These are phyloP conservation scores for Aureobasidium sp. DNA, from an alignment of 2,329 filamentous ascomycete species.

Conservation along the genomic window DNA sequence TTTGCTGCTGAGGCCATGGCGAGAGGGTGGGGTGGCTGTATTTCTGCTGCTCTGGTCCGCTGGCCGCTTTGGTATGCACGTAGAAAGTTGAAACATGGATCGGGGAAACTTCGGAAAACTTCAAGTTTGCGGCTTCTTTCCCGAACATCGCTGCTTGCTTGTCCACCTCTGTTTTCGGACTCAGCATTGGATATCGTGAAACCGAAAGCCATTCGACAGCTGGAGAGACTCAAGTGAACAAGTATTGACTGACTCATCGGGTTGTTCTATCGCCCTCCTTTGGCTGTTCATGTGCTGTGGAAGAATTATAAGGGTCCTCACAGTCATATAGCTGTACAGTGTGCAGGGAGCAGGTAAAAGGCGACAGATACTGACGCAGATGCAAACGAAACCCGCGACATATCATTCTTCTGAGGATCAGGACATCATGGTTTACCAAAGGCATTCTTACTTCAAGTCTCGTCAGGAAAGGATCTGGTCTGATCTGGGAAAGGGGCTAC, in stretches of 20 bases:
- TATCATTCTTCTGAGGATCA: background rate
- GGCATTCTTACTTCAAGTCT: background rate
- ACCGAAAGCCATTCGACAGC: background rate
- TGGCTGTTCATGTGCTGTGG: too few relatives aligned
- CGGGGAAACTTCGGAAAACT: background rate
- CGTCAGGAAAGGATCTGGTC: background rate
- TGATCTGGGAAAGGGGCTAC: too few relatives aligned
- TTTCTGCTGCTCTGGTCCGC: background rate
- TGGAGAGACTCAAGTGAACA: background rate
- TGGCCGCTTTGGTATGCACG: background rate
- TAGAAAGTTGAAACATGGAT: slow-evolving; percentile 1
- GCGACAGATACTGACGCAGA: background rate
- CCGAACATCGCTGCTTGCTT: background rate
- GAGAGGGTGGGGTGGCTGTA: background rate
- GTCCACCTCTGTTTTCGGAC: background rate
- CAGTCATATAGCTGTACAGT: too few relatives aligned
- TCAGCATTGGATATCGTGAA: too few relatives aligned
- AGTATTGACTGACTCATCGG: too few relatives aligned
- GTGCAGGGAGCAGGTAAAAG: background rate
- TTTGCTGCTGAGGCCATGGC: slow-evolving; percentile 13
- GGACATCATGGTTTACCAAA: background rate
- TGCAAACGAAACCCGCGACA: background rate
- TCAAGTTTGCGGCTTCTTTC: background rate
- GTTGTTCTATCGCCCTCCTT: too few relatives aligned
- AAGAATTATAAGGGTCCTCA: too few relatives aligned